Evolutionary conservation across 2,329 filamentous ascomycete species (phyloP).

Genomic region (Mariannaea sp.): DNA sequence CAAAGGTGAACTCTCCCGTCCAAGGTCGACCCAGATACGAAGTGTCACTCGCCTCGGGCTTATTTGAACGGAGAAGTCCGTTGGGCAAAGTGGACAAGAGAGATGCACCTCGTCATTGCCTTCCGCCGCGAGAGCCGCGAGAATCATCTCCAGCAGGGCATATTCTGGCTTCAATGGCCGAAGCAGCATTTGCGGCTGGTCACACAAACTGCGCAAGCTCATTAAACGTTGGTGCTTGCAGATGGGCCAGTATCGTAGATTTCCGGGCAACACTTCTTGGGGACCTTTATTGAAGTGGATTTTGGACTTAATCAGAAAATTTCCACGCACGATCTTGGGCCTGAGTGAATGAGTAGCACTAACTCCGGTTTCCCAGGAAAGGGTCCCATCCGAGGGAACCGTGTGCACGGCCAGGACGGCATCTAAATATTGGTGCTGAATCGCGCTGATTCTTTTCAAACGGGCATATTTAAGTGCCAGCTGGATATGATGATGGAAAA

Average conservation of each 20-base stretch:
- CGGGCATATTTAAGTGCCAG: neutral
- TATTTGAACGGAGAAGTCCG: neutral
- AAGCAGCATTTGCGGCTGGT: neutral
- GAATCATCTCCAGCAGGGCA: neutral
- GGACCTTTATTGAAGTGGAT: neutral
- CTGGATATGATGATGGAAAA: neutral
- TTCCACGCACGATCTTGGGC: neutral
- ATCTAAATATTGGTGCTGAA: neutral
- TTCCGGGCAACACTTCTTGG: neutral
- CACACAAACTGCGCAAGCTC: neutral
- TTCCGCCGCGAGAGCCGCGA: neutral
- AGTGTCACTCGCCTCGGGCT: neutral
- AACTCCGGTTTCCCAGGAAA: neutral
- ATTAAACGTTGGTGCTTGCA: neutral
- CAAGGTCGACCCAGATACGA: neutral
- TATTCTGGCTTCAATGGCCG: neutral
- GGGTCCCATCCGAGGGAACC: neutral
- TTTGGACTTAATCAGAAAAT: neutral
- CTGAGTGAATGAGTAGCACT: neutral
- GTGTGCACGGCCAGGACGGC: neutral
- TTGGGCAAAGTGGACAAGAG: neutral
- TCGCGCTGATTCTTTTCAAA: neutral
- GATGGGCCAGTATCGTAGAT: neutral
- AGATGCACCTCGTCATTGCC: neutral
- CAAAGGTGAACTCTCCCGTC: neutral